Evolutionary conservation across 2,329 filamentous ascomycete genomes (phyloP).

Genomic region (Colletotrichum simmondsii): DNA sequence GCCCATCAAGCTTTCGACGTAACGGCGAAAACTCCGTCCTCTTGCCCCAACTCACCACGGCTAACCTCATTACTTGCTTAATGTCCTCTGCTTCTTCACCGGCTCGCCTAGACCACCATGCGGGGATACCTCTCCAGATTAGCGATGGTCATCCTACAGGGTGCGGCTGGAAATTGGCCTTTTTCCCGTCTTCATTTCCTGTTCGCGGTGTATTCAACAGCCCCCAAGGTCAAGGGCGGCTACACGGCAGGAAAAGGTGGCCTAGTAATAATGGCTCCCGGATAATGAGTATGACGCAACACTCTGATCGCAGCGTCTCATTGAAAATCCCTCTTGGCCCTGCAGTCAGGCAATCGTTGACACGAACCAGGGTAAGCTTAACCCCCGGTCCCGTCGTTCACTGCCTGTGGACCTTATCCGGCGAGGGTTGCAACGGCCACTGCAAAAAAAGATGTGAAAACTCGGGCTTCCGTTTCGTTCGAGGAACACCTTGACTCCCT

Average conservation of each 20-base stretch:
- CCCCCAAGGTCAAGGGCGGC: background rate
- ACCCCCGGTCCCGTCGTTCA: slow-evolving; percentile 8
- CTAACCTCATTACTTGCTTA: background rate
- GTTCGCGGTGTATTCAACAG: background rate
- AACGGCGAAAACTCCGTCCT: slow-evolving; percentile 1
- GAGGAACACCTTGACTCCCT: slow-evolving; percentile 1
- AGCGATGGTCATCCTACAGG: background rate
- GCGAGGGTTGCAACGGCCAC: slow-evolving; percentile 17
- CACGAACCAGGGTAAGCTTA: slow-evolving; percentile 27
- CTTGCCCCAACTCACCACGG: background rate
- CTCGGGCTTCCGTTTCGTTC: slow-evolving; percentile 19
- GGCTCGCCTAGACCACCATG: slow-evolving; percentile 2
- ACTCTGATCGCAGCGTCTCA: slow-evolving; percentile 17
- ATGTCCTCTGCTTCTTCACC: background rate
- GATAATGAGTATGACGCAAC: slow-evolving; percentile 29
- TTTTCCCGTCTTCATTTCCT: slow-evolving; percentile 7
- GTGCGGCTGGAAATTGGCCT: slow-evolving; percentile 1
- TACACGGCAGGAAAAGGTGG: background rate
- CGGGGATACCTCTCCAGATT: slow-evolving; percentile 10
- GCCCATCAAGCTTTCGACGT: background rate
- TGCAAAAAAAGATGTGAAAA: slow-evolving; percentile 16
- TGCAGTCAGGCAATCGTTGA: slow-evolving; percentile 19
- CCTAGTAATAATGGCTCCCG: slow-evolving; percentile 9
- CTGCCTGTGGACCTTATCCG: background rate
- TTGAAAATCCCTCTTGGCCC: slow-evolving; percentile 19